Percentiles rank a stretch among this genome's conserved stretches.
These are phyloP conservation scores for Lactarius quietus DNA, from an alignment of 768 basidiomycete species.

Conservation along the genomic window DNA sequence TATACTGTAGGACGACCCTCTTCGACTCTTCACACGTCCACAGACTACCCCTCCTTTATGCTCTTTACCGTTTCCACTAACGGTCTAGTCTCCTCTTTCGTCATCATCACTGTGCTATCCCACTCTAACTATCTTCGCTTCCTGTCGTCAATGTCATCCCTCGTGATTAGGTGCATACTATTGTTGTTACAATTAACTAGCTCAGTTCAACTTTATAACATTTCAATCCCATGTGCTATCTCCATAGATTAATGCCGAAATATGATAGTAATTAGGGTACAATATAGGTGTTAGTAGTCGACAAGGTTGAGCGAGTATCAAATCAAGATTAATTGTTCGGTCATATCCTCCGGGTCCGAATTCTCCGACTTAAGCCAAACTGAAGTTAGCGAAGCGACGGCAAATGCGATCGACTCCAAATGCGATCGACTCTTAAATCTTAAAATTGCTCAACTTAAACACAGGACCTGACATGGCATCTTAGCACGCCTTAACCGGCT, in stretches of 20 bases:
- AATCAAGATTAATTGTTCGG: neutral
- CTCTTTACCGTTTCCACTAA: slow-evolving; percentile 1
- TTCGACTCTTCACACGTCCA: slow-evolving; percentile 4
- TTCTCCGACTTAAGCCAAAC: neutral
- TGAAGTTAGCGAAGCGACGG: too few species aligned
- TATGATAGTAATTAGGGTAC: slow-evolving; percentile 7
- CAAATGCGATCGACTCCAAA: neutral
- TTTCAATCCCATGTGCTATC: slow-evolving; percentile 9
- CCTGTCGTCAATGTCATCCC: slow-evolving; percentile 23
- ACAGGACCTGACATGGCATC: neutral
- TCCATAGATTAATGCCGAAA: slow-evolving; percentile 10
- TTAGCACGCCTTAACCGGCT: too few species aligned
- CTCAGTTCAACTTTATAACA: slow-evolving; percentile 13
- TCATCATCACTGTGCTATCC: slow-evolving; percentile 23
- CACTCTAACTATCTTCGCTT: slow-evolving; percentile 22
- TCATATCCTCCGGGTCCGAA: neutral
- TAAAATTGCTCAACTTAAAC: neutral
- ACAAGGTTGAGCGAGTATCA: neutral
- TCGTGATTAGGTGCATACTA: slow-evolving; percentile 13
- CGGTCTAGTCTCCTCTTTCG: neutral
- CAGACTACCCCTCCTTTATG: slow-evolving; percentile 16
- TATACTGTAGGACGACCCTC: slow-evolving; percentile 1
- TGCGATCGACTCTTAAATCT: neutral
- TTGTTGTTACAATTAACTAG: slow-evolving; percentile 24
- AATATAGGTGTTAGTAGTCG: neutral